A percentile compares a stretch with the other conserved stretches of the same genome.
These are phyloP conservation scores for Whalleya microplaca DNA, from an alignment of 2,329 filamentous ascomycete genomes.

Conservation along the genomic window DNA sequence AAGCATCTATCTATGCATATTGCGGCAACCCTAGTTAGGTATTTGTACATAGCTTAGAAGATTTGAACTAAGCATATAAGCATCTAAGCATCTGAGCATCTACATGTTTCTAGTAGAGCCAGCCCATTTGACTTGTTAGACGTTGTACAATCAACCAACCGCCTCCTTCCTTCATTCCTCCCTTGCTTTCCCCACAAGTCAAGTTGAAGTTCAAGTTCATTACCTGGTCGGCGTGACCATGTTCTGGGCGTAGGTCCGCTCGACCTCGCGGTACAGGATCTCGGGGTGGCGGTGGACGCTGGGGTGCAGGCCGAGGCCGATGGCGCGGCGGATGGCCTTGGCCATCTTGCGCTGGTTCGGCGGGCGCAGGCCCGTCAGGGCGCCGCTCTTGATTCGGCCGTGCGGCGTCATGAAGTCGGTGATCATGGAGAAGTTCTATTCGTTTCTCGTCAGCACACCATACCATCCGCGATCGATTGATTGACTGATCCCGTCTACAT, in stretches of 20 bases:
- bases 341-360: conserved; percentile 93
- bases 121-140: too few relatives aligned
- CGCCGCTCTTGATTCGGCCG: conserved; percentile 82
- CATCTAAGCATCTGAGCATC: too few relatives aligned
- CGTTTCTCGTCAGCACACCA: too few relatives aligned
- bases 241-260: conserved; percentile 22
- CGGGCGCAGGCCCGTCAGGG: conserved; percentile 76
- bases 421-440: conserved; percentile 95
- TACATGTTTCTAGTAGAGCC: too few relatives aligned
- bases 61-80: conserved; percentile 17
- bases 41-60: conserved; percentile 38
- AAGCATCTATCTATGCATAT: conserved; percentile 26
- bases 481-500: too few relatives aligned
- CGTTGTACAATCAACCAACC: too few relatives aligned
- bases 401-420: conserved; percentile 84
- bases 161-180: too few relatives aligned
- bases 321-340: conserved; percentile 85
- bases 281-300: conserved; percentile 90
- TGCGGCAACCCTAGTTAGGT: conserved; percentile 1
- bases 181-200: too few relatives aligned
- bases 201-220: too few relatives aligned
- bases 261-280: conserved; percentile 56
- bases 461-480: too few relatives aligned
- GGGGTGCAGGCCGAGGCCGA: conserved; percentile 90
- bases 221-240: conserved; percentile 15